Evolutionary conservation across 2,329 filamentous ascomycete genomes (phyloP).

Genomic region (Cladophialophora immunda): DNA sequence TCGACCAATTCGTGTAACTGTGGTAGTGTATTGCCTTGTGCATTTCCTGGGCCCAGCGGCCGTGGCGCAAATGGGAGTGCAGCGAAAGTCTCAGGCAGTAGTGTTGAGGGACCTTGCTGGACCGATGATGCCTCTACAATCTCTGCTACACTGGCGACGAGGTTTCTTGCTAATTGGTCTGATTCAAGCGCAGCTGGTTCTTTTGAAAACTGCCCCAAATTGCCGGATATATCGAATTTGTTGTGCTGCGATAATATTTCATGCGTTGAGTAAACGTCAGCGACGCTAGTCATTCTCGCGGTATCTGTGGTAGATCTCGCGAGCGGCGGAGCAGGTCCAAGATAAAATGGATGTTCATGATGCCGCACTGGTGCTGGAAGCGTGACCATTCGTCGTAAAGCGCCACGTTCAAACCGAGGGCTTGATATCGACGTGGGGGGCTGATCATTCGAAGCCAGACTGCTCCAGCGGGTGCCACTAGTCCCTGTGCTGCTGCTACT

Average conservation of each 20-base stretch:
- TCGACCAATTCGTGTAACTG: background rate
- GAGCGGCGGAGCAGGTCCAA: background rate
- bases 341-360: background rate
- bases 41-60: background rate
- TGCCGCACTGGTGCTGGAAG: background rate
- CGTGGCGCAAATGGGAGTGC: background rate
- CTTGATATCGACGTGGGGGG: background rate
- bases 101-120: background rate
- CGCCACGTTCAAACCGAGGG: background rate
- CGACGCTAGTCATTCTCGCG: background rate
- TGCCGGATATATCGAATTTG: background rate
- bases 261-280: background rate
- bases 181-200: background rate
- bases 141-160: background rate
- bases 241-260: background rate
- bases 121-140: background rate
- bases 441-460: background rate
- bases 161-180: background rate
- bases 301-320: background rate
- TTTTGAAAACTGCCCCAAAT: background rate
- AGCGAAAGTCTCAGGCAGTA: background rate
- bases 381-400: background rate
- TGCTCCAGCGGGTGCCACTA: background rate
- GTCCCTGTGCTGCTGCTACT: conserved; percentile 1
- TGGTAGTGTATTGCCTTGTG: too few species aligned